These are phyloP conservation scores for Pouteria glomerata DNA, from an alignment of 148 eudicot species.

Conservation along the genomic window DNA sequence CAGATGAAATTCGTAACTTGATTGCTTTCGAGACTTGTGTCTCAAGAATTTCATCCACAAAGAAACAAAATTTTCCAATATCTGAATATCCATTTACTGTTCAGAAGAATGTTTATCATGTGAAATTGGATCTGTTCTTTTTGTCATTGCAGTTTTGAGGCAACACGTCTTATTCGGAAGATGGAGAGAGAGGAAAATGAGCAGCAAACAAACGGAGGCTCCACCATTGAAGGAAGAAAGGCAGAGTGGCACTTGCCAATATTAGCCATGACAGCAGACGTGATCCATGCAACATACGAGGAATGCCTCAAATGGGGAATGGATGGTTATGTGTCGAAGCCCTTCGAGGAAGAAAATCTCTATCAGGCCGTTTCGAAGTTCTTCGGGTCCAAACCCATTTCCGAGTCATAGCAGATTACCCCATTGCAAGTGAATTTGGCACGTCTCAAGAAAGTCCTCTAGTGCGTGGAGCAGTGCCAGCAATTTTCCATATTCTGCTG, in stretches of 20 bases:
- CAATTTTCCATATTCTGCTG: conserved; percentile 22
- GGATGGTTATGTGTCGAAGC: conserved; percentile 73
- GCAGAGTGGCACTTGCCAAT: conserved; percentile 49
- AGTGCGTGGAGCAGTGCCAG: conserved; percentile 1
- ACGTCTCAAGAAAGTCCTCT: background rate
- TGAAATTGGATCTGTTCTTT: too few relatives aligned
- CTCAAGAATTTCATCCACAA: too few relatives aligned
- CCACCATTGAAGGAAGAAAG: conserved; percentile 9
- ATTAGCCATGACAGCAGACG: conserved; percentile 75
- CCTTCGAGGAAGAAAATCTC: conserved; percentile 61
- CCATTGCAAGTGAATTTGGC: background rate
- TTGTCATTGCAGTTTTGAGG: conserved; percentile 46
- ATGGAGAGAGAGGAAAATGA: conserved; percentile 45
- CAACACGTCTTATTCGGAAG: conserved; percentile 47
- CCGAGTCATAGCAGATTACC: conserved; percentile 1
- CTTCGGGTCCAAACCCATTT: conserved; percentile 35
- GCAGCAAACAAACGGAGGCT: conserved; percentile 11
- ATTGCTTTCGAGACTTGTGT: too few relatives aligned
- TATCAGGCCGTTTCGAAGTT: conserved; percentile 58
- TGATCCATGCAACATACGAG: conserved; percentile 62
- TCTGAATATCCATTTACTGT: too few relatives aligned
- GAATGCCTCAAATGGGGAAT: conserved; percentile 58
- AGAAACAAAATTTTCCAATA: too few relatives aligned
- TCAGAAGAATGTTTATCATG: too few relatives aligned
- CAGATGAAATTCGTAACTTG: too few relatives aligned